Base-by-base conservation (phyloP, 2,329 filamentous ascomycete species). In the Fusarium veterinarium region DNA sequence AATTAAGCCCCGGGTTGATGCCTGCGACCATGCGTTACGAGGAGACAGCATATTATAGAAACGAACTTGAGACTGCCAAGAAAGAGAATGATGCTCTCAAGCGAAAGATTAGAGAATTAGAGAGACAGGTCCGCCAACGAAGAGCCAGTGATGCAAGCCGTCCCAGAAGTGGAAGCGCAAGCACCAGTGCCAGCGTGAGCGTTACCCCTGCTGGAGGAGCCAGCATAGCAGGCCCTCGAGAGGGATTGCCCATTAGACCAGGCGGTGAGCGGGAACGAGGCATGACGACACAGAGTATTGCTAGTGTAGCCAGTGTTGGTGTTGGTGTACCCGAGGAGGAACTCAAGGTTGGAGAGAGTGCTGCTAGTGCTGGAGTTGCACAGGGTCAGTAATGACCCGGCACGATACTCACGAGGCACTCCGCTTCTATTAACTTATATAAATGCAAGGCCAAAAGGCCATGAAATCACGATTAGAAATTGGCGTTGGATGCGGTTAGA, bases 11-110 rank as follows among this genome's bases (percentile, higher is more conserved):
- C 0, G 84, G 86, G 6, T 79, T 90, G 31, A 81, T 91, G 72
- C 86, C 87, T 5, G 88, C 86, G 5, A 91, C 89, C 0, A 80
- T 84, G 16, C 86, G 90, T 17, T 91, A 90, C 77, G 90, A 92
- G 72, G 90, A 92, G 79, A 88, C 88, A 2, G 87, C 86, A 0
- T 87, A 86, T 66, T 89, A 89, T 74, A 84, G 90, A 8, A 83
- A 86, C 41, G 90, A 92, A 77, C 82, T 92, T 0, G 90, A 92
- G 30, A 81, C 76, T 9, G 88, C 89, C 42, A 91, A 91, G 81
- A 84, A 86, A 51, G 91, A 92, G 80, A 92, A 92, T 67, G 90
- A 92, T 58, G 79, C 80, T 0, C 80, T 92, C 49, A 91, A 90
- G 82, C 84, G 86, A 60, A 85, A 88, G 19, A 87, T 92, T 64